Percentiles rank a stretch among this genome's conserved stretches.
These are phyloP conservation scores for Penicillium odoratum DNA, from an alignment of 495 filamentous ascomycete species.

Conservation along the genomic window DNA sequence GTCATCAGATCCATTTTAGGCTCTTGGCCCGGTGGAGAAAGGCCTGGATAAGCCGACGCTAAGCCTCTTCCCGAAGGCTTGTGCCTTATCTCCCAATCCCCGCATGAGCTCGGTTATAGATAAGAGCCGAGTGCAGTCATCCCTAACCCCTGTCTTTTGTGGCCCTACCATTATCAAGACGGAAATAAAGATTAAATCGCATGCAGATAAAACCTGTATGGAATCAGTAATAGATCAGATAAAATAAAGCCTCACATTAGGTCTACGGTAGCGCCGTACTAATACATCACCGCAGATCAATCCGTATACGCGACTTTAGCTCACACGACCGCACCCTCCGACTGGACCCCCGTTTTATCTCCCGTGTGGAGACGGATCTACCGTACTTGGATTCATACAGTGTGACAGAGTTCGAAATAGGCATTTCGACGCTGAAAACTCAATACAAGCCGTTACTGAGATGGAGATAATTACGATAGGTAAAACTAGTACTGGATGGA, in stretches of 20 bases:
- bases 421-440: not conserved
- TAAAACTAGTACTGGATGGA: not conserved
- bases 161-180: not conserved
- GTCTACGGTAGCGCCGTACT: not conserved
- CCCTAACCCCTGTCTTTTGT: not conserved
- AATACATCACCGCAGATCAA: not conserved
- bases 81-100: not conserved
- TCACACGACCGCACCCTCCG: not conserved
- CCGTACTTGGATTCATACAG: not conserved
- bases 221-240: not conserved
- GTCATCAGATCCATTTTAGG: not conserved
- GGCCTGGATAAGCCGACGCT: not conserved
- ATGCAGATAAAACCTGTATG: not conserved
- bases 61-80: constrained; percentile 2
- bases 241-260: not conserved
- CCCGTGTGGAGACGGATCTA: not conserved
- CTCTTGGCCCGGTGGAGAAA: not conserved
- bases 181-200: not conserved
- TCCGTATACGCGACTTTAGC: not conserved
- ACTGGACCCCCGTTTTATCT: not conserved
- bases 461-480: not conserved
- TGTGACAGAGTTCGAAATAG: not conserved
- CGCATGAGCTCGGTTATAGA: not conserved
- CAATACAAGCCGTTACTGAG: not conserved
- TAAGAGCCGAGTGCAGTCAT: not conserved